Conservation (phyloP, 2,329 filamentous ascomycete genomes). For the Aspergillus novofumigatus region DNA sequence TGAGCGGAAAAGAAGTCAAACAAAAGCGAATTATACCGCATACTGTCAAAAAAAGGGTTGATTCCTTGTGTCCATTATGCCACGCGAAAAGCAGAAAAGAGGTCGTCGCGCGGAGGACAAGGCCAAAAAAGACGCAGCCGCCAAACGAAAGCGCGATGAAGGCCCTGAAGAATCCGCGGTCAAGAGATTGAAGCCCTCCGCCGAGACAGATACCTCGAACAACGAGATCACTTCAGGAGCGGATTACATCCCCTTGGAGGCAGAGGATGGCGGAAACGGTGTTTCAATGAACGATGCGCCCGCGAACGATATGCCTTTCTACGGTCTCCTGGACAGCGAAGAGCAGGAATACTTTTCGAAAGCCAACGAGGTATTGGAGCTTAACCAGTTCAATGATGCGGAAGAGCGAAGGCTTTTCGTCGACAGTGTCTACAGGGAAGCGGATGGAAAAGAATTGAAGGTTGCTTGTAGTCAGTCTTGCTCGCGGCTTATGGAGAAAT, state of each 20-base stretch:
- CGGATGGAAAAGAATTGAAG: slow-evolving; percentile 89
- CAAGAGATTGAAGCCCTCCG: slow-evolving; percentile 38
- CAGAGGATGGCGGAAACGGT: slow-evolving; percentile 19
- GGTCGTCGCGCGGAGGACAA: slow-evolving; percentile 43
- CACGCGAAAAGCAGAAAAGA: slow-evolving; percentile 46
- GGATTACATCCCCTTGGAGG: slow-evolving; percentile 38
- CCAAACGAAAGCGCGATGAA: slow-evolving; percentile 36
- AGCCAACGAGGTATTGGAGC: slow-evolving; percentile 82
- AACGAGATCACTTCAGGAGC: slow-evolving; percentile 19
- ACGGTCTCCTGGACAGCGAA: slow-evolving; percentile 84
- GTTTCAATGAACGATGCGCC: slow-evolving; percentile 15
- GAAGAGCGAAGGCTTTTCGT: slow-evolving; percentile 71
- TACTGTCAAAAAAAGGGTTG: slow-evolving; percentile 5
- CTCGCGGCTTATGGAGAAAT: slow-evolving; percentile 83
- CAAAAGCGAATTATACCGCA: slow-evolving; percentile 20
- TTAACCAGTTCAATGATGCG: slow-evolving; percentile 75
- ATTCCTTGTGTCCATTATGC: slow-evolving; percentile 29
- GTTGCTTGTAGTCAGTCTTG: slow-evolving; percentile 93
- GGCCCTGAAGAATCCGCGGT: slow-evolving; percentile 26
- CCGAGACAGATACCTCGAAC: slow-evolving; percentile 7
- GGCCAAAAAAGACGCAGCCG: slow-evolving; percentile 31
- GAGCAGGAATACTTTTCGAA: slow-evolving; percentile 95
- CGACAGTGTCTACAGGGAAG: slow-evolving; percentile 79
- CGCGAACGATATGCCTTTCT: slow-evolving; percentile 67
- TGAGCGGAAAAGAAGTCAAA: slow-evolving; percentile 12